Evolutionary conservation across 23 red algal genomes (phyloP).

Genomic region (Gracilaria gracilis): DNA sequence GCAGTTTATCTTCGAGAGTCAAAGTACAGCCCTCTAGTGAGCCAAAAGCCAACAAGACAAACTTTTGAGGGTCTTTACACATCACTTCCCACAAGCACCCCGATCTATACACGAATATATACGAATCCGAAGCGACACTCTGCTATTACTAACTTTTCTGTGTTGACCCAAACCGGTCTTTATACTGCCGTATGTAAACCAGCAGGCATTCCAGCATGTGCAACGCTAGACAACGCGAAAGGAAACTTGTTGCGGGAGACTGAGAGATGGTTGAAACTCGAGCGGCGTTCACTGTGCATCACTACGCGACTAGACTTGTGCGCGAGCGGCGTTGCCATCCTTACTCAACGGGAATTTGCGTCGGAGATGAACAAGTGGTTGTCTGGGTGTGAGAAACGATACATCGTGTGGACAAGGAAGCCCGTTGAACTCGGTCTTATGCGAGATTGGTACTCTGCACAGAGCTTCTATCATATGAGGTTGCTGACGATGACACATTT

Average conservation of each 20-base stretch:
- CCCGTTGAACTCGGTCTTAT: neutral
- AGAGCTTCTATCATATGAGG: neutral
- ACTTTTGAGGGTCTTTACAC: neutral
- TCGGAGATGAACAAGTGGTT: neutral
- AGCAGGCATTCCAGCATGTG: neutral
- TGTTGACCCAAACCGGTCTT: neutral
- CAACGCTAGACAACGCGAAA: constrained; percentile 5
- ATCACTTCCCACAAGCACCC: neutral
- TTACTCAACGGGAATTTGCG: neutral
- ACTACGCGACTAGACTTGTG: constrained; percentile 33
- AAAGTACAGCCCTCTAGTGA: neutral
- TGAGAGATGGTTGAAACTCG: neutral
- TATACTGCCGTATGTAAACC: constrained; percentile 33
- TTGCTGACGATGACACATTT: neutral
- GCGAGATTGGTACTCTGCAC: constrained; percentile 3
- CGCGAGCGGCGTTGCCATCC: constrained; percentile 12
- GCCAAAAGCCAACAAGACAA: constrained; percentile 6
- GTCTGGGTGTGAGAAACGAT: neutral
- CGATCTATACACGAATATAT: constrained; percentile 23
- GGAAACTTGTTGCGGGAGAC: constrained; percentile 20
- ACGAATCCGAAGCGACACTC: constrained; percentile 25
- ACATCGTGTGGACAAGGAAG: constrained; percentile 25
- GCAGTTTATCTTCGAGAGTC: constrained; percentile 20
- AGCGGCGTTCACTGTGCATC: constrained; percentile 5
- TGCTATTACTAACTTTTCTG: neutral